These are phyloP conservation scores for Lantana camara DNA, from an alignment of 257 asterid genomes.

Conservation along the genomic window DNA sequence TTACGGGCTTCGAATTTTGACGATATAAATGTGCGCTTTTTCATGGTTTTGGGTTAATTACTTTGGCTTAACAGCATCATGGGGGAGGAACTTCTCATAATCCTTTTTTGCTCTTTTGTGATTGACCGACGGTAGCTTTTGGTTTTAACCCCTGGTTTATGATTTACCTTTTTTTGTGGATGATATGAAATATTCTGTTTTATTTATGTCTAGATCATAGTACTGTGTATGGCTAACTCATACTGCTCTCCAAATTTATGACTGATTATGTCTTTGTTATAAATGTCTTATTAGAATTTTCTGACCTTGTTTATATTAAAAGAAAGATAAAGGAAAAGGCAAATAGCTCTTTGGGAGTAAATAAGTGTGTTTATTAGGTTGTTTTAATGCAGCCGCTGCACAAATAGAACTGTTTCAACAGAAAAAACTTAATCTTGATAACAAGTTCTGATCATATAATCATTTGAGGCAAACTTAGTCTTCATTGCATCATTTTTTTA, in stretches of 20 bases:
- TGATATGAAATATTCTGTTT: constrained; percentile 15
- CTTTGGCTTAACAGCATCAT: neutral
- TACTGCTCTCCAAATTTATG: neutral
- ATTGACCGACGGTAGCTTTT: constrained; percentile 7
- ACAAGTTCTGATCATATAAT: no score
- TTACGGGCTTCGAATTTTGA: constrained; percentile 2
- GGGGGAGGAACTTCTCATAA: constrained; percentile 5
- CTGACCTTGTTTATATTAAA: neutral
- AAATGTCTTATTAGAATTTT: constrained; percentile 11
- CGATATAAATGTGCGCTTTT: constrained; percentile 10
- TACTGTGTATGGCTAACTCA: neutral
- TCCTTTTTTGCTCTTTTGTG: neutral
- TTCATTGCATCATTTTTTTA: no score
- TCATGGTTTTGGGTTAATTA: neutral
- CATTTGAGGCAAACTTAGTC: no score
- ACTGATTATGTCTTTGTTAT: neutral
- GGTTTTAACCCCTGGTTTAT: constrained; percentile 11
- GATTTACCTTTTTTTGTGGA: constrained; percentile 8
- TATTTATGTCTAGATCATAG: neutral
- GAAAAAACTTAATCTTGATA: constrained; percentile 5
- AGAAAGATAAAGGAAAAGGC: neutral
- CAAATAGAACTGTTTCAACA: neutral
- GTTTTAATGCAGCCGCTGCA: constrained; percentile 3
- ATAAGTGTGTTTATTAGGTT: neutral
- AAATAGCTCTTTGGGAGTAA: neutral